Evolutionary conservation across 2,329 filamentous ascomycete genomes (phyloP), one percentile per base, ranked within the genome.

Genomic region (Dactylonectria macrodidyma): DNA sequence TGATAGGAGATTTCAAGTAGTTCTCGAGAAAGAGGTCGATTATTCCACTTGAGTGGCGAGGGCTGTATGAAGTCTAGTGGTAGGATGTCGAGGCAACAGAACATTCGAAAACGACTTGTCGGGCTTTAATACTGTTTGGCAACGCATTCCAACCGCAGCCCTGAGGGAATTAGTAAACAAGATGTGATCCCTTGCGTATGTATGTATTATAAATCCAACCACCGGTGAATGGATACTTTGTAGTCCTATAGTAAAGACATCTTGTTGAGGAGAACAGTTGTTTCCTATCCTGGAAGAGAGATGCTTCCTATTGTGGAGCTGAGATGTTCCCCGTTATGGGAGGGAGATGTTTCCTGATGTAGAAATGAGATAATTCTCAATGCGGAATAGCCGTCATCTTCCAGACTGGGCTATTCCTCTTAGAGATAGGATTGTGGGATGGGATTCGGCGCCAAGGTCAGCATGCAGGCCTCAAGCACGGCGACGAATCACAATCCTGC

Each of bases 271-370:
- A n/a, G 6, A 10, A n/a, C 5, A 44, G 7, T n/a, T 44, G 7
- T 44, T 44, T 6, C 33, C 44, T 38, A 24, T 26, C 16, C 7
- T 22, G 44, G 33, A 26, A 16, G 6, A n/a, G 19, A 63, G 60
- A 36, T 41, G 2, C 5, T 14, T 33, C 34, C 46, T 33, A 34
- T 26, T 33, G 26, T 38, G 54, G 54, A 12, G 19, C 11, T 34
- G 16, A 65, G 62, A 59, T 54, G 9, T 8, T 54, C 52, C 62
- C 55, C 11, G 16, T 22, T 41, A n/a, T 14, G 59, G 66, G 22
- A 65, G 2, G 34, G 36, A 55, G 59, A 55, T 68, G n/a, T 3
- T 65, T 65, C 57, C 34, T 55, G 19, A 51, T 26, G 14, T 22
- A n/a, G 52, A 30, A 46, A 11, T 6, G 7, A 59, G 26, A 30